A percentile compares a stretch with the other conserved stretches of the same genome.
These are phyloP conservation scores for Aspergillus tamarii DNA, from an alignment of 2,329 filamentous ascomycete species.

Conservation along the genomic window DNA sequence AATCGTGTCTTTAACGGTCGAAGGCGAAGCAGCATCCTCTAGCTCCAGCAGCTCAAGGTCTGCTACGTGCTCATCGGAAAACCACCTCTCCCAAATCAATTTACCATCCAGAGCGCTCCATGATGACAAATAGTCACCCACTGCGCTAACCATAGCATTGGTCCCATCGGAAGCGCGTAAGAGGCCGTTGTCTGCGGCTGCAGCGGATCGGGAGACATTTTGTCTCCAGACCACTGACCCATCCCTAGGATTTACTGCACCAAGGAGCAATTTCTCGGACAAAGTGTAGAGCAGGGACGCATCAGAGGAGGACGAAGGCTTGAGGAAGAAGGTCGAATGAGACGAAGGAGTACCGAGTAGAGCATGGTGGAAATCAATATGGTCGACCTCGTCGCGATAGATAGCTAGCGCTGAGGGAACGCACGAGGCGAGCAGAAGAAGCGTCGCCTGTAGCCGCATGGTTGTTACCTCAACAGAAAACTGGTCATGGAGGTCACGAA, in stretches of 20 bases:
- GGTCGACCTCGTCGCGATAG: constrained; percentile 86
- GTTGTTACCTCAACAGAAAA: constrained; percentile 30
- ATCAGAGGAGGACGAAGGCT: constrained; percentile 76
- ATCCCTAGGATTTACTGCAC: constrained; percentile 85
- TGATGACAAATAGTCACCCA: constrained; percentile 70
- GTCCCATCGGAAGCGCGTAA: constrained; percentile 78
- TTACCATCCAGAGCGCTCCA: constrained; percentile 86
- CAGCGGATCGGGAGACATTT: constrained; percentile 57
- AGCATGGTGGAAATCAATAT: constrained; percentile 90
- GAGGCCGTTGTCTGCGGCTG: constrained; percentile 37
- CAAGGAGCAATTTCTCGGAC: constrained; percentile 80
- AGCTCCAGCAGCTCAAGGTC: constrained; percentile 75
- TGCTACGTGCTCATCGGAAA: constrained; percentile 50
- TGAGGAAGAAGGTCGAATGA: constrained; percentile 92
- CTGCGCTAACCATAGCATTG: constrained; percentile 73
- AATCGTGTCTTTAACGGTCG: constrained; percentile 64
- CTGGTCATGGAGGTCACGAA: constrained; percentile 36
- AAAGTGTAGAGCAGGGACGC: constrained; percentile 90
- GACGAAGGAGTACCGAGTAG: constrained; percentile 81
- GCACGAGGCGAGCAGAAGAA: constrained; percentile 48
- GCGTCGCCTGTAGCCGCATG: constrained; percentile 47
- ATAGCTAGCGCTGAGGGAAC: constrained; percentile 65
- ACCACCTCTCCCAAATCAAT: constrained; percentile 71
- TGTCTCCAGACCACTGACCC: constrained; percentile 88
- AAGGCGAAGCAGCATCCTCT: constrained; percentile 56